A percentile compares a stretch with the other conserved stretches of the same genome.
Evolutionary conservation across 257 asterid genomes (phyloP).

Genomic region (Nicotiana otophora): DNA sequence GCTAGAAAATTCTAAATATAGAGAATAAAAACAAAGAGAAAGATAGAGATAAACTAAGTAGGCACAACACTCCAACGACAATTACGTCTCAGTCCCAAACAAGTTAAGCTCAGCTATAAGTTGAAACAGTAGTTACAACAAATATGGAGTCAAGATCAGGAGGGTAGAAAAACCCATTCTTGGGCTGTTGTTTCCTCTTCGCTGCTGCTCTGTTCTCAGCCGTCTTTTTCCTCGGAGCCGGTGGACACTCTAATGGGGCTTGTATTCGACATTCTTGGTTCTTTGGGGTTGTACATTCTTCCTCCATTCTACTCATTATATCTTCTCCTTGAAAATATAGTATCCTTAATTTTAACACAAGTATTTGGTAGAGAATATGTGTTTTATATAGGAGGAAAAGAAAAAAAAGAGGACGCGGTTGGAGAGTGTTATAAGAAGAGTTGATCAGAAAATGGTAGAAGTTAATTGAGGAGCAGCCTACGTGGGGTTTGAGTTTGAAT

Average conservation of each 20-base stretch:
- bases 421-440: no score
- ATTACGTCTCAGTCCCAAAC: no score
- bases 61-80: no score
- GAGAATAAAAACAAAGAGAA: background rate
- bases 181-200: conserved; percentile 24
- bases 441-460: background rate
- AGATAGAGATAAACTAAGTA: no score
- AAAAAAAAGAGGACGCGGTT: background rate
- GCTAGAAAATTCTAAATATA: background rate
- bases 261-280: conserved; percentile 47
- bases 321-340: background rate
- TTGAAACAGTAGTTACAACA: background rate
- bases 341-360: background rate
- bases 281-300: conserved; percentile 65
- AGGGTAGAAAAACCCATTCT: conserved; percentile 40
- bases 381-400: background rate
- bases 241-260: conserved; percentile 44
- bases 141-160: conserved; percentile 55
- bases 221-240: conserved; percentile 57
- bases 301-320: conserved; percentile 7
- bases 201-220: background rate
- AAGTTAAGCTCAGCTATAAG: no score
- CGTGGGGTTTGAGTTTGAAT: background rate
- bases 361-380: background rate
- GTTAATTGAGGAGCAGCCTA: background rate